Conservation (phyloP, 495 filamentous ascomycete species). For the Baudoinia panamericana region DNA sequence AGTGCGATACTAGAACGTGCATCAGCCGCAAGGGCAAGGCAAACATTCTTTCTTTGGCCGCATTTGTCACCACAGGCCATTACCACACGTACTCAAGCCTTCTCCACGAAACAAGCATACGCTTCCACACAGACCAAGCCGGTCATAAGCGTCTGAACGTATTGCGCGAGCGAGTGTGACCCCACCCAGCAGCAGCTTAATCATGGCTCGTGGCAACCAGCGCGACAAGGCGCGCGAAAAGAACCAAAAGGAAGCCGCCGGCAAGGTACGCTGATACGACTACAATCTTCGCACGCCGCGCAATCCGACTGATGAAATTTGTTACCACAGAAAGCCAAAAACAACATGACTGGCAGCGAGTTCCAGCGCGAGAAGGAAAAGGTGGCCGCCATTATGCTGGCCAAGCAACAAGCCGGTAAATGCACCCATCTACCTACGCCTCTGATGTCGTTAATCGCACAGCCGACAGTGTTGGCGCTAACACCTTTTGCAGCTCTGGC, state of each 20-base stretch:
- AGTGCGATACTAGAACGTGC: no score
- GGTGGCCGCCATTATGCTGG: slow-evolving; percentile 70
- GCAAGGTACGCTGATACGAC: slow-evolving; percentile 35
- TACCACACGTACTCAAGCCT: no score
- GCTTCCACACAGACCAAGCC: no score
- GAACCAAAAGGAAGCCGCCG: slow-evolving; percentile 52
- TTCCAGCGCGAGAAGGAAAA: slow-evolving; percentile 61
- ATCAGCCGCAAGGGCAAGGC: no score
- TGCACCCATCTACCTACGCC: neutral
- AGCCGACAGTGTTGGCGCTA: neutral
- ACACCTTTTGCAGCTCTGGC: neutral
- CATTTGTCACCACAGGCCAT: no score
- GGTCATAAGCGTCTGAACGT: no score
- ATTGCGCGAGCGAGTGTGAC: no score
- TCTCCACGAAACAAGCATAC: no score
- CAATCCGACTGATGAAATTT: no score
- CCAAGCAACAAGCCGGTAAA: slow-evolving; percentile 77
- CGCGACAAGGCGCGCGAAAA: slow-evolving; percentile 79
- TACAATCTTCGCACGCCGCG: neutral
- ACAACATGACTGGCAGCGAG: slow-evolving; percentile 51
- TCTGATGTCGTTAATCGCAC: no score
- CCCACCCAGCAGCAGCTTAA: no score
- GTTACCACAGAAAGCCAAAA: slow-evolving; percentile 48
- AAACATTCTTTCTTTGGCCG: no score
- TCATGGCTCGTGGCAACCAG: slow-evolving; percentile 95